A percentile compares a stretch with the other conserved stretches of the same genome.
phyloP scores from a whole-genome alignment of 163 green algal species.

The Scenedesmus sp. region DNA sequence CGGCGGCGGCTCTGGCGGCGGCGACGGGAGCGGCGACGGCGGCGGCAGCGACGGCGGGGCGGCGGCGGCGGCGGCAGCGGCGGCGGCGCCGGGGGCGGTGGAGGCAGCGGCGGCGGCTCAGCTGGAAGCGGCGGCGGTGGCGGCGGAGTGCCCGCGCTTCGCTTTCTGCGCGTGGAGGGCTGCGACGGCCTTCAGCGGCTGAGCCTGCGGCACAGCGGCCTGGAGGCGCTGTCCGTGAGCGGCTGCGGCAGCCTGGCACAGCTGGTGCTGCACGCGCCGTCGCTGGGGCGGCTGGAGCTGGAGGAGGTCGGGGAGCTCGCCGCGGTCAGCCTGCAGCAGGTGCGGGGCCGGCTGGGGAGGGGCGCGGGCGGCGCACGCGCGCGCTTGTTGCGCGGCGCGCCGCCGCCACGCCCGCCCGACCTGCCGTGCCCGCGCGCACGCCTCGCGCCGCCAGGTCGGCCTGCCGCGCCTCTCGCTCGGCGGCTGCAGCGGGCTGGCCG shows the following conservation, averaged over 20 bases:
- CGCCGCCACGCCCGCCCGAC: too few relatives aligned
- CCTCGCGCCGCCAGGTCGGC: constrained; percentile 9
- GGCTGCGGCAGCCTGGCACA: constrained; percentile 48
- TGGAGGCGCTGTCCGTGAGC: constrained; percentile 49
- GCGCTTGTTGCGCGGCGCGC: too few relatives aligned
- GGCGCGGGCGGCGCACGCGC: too few relatives aligned
- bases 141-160: constrained; percentile 42
- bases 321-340: constrained; percentile 45
- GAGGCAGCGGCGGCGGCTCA: background rate
- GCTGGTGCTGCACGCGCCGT: constrained; percentile 43
- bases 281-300: constrained; percentile 38
- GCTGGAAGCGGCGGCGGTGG: background rate
- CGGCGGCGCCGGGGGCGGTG: background rate
- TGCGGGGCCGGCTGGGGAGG: constrained; percentile 15
- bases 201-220: constrained; percentile 36
- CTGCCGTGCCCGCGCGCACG: too few relatives aligned
- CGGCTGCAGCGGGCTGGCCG: constrained; percentile 40
- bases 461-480: constrained; percentile 18
- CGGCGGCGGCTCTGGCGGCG: background rate
- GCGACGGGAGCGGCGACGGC: background rate
- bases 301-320: constrained; percentile 54
- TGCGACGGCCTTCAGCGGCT: constrained; percentile 50
- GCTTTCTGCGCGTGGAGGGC: constrained; percentile 50
- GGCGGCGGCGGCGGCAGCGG: background rate
- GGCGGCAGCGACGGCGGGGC: constrained; percentile 1